Base-by-base conservation (phyloP, 805 yeast species). In the Nakazawaea wyomingensis region DNA sequence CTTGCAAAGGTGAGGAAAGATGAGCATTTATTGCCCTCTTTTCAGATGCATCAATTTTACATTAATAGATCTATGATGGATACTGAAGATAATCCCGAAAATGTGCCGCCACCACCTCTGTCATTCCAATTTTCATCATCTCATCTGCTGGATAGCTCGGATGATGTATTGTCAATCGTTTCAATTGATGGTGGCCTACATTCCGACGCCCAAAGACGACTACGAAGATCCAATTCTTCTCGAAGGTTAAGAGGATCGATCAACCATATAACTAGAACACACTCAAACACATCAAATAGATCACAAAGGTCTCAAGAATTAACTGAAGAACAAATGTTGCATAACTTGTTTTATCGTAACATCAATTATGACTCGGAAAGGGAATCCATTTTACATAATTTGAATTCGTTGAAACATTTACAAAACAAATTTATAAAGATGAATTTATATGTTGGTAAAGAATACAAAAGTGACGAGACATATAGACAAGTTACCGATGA, bases 21-120 rank as follows among this genome's bases (percentile, higher is more conserved):
- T 18, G 41, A 21, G 5, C 46, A 43, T 18, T 11, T 43, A 5
- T 37, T 46, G 14, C 49, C 49, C 22, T 39, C 44, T 10, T 46
- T 46, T 27, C 49, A 46, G 31, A 46, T 46, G 49, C 49, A 46
- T 31, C 49, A 46, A 36, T 43, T 43, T 21, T 46, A 43, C 26
- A 39, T 46, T 24, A 46, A 46, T 31, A 37, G 49, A 21, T 40
- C 44, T 14, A 6, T 46, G 34, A 37, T 46, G 4, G 45, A 41
- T 28, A 41, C 9, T 3, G 42, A 40, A n/a, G 38, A 33, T 11
- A 34, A 43, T 13, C 35, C 10, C 5, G 38, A 16, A n/a, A 26
- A 22, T 10, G 26, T n/a, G 17, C 43, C 40, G 20, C 41, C 48
- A 14, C 37, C 43, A 2, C 43, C 45, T 13, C 28, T 34, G 7